phyloP scores from a whole-genome alignment of 805 yeast species.

The Ogataea paradorogensis region DNA sequence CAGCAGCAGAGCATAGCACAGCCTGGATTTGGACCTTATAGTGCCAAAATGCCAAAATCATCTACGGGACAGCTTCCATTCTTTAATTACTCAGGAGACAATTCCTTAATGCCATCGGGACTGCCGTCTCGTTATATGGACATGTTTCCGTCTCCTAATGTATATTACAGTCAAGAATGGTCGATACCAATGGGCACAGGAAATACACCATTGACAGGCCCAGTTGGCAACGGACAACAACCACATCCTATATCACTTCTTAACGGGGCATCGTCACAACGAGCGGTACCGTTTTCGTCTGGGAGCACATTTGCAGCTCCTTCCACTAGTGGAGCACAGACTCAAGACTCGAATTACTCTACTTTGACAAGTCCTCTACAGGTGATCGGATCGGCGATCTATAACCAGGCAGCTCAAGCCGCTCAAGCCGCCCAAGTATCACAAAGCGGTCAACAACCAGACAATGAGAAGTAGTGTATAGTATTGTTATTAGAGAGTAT shows the following conservation, averaged over 20 bases:
- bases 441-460: slow-evolving; percentile 9
- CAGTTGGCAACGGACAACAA: slow-evolving; percentile 20
- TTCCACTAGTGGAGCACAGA: slow-evolving; percentile 6
- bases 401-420: slow-evolving; percentile 21
- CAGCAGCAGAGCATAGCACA: slow-evolving; percentile 27
- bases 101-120: slow-evolving; percentile 53
- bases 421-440: slow-evolving; percentile 1
- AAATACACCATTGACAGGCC: slow-evolving; percentile 37
- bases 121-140: slow-evolving; percentile 69
- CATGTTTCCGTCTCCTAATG: slow-evolving; percentile 78
- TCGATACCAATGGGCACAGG: slow-evolving; percentile 42
- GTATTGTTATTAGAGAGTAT: not conserved
- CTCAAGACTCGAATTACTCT: slow-evolving; percentile 5
- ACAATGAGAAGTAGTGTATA: slow-evolving; percentile 9
- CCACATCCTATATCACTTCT: slow-evolving; percentile 2
- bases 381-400: slow-evolving; percentile 27
- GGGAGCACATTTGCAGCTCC: slow-evolving; percentile 1
- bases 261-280: slow-evolving; percentile 16
- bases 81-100: slow-evolving; percentile 37
- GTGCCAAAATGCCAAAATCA: slow-evolving; percentile 15
- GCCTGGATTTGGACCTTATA: slow-evolving; percentile 12
- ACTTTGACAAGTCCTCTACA: slow-evolving; percentile 25
- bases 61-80: slow-evolving; percentile 13
- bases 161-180: slow-evolving; percentile 64
- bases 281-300: slow-evolving; percentile 4